Percentiles rank a stretch among this genome's conserved stretches.
Evolutionary conservation across 202 grass and related monocot species (phyloP).

Genomic region (Bolboschoenoplectus hybrid): DNA sequence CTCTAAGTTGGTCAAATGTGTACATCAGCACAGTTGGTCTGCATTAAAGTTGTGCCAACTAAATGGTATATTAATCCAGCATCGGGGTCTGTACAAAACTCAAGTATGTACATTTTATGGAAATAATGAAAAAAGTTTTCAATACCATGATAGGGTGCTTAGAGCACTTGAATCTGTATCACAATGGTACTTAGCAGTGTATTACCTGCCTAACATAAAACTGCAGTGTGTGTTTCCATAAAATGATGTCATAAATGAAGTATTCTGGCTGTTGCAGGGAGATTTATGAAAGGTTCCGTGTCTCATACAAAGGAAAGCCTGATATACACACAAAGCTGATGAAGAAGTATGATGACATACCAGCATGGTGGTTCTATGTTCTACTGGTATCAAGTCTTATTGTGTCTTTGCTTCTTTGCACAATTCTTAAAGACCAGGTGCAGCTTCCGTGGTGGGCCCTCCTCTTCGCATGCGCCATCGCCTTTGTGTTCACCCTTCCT

Average conservation of each 20-base stretch:
- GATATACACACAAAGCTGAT: conserved; percentile 87
- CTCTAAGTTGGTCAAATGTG: not conserved
- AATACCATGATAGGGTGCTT: not conserved
- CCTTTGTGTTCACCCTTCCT: conserved; percentile 84
- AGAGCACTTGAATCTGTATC: not conserved
- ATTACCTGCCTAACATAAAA: not conserved
- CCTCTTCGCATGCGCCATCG: conserved; percentile 72
- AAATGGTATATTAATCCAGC: not conserved
- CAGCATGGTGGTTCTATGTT: conserved; percentile 78
- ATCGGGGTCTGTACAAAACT: not conserved
- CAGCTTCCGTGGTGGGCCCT: conserved; percentile 88
- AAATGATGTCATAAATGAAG: not conserved
- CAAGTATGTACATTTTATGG: not conserved
- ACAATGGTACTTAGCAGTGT: not conserved
- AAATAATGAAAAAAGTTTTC: not conserved
- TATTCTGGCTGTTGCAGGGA: conserved; percentile 50
- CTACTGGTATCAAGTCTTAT: conserved; percentile 45
- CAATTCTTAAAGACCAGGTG: conserved; percentile 61
- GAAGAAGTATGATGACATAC: conserved; percentile 83
- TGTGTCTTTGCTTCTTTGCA: conserved; percentile 70
- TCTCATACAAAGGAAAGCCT: conserved; percentile 52
- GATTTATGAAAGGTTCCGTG: conserved; percentile 65
- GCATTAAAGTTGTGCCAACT: not conserved
- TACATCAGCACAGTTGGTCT: not conserved
- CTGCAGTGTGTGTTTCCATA: not conserved